Evolutionary conservation across 768 basidiomycete species (phyloP).

Genomic region (Russula griseocarnosa): DNA sequence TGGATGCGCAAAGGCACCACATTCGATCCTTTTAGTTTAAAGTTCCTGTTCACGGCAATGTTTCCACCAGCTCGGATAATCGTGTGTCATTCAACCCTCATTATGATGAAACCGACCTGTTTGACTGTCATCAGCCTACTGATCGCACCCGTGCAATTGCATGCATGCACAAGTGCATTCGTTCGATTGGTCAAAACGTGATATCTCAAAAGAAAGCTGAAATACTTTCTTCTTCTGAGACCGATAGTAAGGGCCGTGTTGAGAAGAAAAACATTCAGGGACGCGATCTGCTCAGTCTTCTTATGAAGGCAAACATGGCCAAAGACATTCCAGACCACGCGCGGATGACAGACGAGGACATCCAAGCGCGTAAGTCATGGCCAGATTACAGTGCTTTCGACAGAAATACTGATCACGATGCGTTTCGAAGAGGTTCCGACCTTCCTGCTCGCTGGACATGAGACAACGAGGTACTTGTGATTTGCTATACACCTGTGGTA

Average conservation of each 20-base stretch:
- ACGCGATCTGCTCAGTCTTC: conserved; percentile 56
- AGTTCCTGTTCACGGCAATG: conserved; percentile 5
- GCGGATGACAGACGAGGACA: conserved; percentile 57
- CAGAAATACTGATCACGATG: neutral
- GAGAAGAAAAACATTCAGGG: conserved; percentile 37
- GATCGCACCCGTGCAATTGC: conserved; percentile 8
- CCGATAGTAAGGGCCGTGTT: conserved; percentile 29
- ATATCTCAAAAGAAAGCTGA: conserved; percentile 37
- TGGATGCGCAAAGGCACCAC: conserved; percentile 14
- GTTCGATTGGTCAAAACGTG: conserved; percentile 33
- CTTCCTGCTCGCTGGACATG: conserved; percentile 57
- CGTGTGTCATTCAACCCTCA: conserved; percentile 12
- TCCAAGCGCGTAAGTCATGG: conserved; percentile 47
- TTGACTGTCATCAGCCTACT: conserved; percentile 15
- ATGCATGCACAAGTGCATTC: conserved; percentile 22
- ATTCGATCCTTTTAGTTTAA: conserved; percentile 18
- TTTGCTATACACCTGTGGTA: neutral
- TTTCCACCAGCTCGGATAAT: conserved; percentile 16
- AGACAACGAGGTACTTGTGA: conserved; percentile 46
- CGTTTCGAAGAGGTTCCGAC: conserved; percentile 51
- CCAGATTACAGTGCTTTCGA: neutral
- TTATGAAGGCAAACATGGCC: conserved; percentile 62
- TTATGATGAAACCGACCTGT: neutral
- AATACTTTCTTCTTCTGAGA: conserved; percentile 33
- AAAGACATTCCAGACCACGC: conserved; percentile 54